Evolutionary conservation across 2,329 filamentous ascomycete genomes (phyloP), one percentile per base, ranked within the genome.

Genomic region (Aspergillus fructus): DNA sequence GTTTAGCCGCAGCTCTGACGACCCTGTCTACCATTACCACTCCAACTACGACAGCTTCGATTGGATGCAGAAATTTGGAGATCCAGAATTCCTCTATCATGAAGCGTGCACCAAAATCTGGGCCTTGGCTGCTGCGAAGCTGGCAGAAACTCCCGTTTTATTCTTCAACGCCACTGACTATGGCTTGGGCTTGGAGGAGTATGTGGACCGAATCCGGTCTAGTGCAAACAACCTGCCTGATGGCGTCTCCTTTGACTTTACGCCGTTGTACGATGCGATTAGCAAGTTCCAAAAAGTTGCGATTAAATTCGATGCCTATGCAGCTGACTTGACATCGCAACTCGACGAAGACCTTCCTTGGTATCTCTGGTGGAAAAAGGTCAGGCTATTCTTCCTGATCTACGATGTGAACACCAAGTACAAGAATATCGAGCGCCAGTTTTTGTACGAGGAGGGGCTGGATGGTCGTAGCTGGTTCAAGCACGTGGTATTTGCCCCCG

Each of bases 401-500:
- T 82, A 85, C 27, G 79, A 75, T 11, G 83, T 88, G 45, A 97
- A 97, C 73, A 81, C 79, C 33, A 89, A 89, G 71, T 96, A 96
- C 79, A 96, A 96, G 81, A 79, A 81, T 8, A 77, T 97, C 0
- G 93, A 97, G 73, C 82, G 92, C 15, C 81, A 87, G 50, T 96
- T 97, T 74, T 67, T 97, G 61, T 89, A 91, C 66, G 76, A 85
- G 4, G 80, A 83, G 3, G 93, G 93, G 0, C 76, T 97, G 19
- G 93, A 96, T 71, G 85, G 86, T 1, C 80, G 93, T 59, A 79
- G 79, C 23, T 97, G 92, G 92, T 97, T 93, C 79, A 97, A 97
- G 78, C 93, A 97, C 68, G 89, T 96, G 2, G 89, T 97, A 1
- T 97, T 96, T 74, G 93, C 93, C 1, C 93, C 93, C 0, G 93